Percentiles rank a stretch among this genome's conserved stretches.
Evolutionary conservation across 2,329 filamentous ascomycete genomes (phyloP).

Genomic region (Myriosclerotinia scirpicola): DNA sequence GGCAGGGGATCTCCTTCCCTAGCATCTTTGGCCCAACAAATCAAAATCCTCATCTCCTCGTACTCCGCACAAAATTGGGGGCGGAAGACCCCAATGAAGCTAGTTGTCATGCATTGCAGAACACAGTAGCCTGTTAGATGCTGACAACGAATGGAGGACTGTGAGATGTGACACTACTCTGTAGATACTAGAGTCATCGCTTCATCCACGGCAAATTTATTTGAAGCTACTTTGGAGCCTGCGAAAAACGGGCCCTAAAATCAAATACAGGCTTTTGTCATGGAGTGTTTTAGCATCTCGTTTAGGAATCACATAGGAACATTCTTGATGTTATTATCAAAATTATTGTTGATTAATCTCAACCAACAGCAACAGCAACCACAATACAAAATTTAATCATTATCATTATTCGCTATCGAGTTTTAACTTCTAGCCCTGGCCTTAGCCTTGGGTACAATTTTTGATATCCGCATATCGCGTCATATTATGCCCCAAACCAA

Average conservation of each 20-base stretch:
- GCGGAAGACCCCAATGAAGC: too few species aligned
- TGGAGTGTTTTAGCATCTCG: too few species aligned
- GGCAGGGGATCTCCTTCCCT: not conserved
- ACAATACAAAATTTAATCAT: constrained; percentile 16
- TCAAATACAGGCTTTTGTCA: too few species aligned
- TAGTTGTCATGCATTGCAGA: too few species aligned
- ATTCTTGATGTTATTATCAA: not conserved
- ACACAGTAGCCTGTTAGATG: too few species aligned
- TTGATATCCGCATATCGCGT: constrained; percentile 7
- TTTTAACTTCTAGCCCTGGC: constrained; percentile 8
- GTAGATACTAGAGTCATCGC: too few species aligned
- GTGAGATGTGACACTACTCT: too few species aligned
- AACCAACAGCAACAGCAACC: not conserved
- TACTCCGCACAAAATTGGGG: too few species aligned
- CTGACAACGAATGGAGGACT: not conserved
- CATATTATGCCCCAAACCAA: constrained; percentile 13
- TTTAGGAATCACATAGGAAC: too few species aligned
- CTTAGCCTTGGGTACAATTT: constrained; percentile 15
- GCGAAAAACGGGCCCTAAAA: not conserved
- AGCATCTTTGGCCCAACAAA: too few species aligned
- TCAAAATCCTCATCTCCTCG: too few species aligned
- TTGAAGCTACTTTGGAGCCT: not conserved
- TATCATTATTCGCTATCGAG: constrained; percentile 20
- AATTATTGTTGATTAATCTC: not conserved
- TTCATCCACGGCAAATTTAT: constrained; percentile 1